Evolutionary conservation across 306 rosid genomes (phyloP), one percentile per base, ranked within the genome.

Genomic region (Benincasa hispida): DNA sequence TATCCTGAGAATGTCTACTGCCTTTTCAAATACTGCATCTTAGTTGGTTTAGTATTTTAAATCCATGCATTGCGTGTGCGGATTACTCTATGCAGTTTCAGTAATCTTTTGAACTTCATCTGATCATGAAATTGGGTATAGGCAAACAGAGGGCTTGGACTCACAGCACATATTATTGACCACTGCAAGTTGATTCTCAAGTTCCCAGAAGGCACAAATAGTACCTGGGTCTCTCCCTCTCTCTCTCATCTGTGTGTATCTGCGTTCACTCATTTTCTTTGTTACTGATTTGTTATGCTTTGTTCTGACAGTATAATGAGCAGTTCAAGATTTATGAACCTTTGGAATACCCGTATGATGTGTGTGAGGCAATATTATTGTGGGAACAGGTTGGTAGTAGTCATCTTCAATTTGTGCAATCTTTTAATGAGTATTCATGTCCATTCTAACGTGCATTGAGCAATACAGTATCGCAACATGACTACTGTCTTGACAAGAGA

Each of bases 61-160:
- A 72, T 10, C 14, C 30, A 7, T 72, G 14, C 76, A 48, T 72
- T 42, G 3, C 48, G 5, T 15, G 7, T 47, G 35, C 30, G 59
- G 76, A 14, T 45, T 15, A 25, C 35, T 45, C 32, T 42, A 39
- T 72, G 59, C 21, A 5, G n/a, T 54, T 74, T 30, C 47, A 12
- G 30, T 30, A 5, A 54, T 21, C 32, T 32, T 32, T 12, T 54
- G 50, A 53, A 19, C 34, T n/a, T 74, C 28, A 34, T 54, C 78
- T 70, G 34, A 77, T 78, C 19, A 55, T 68, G 48, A 81, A 72
- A 77, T 27, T 83, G 74, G 70, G 68, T 85, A 82, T 83, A 94
- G 99, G 95, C 90, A 72, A 92, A 90, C 78, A 89, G 95, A 82
- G 99, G 99, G 80, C 90, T 94, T 72, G 99, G 99, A 77, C 97